Evolutionary conservation across 257 asterid species (phyloP).

Genomic region (Eustoma russellianum): DNA sequence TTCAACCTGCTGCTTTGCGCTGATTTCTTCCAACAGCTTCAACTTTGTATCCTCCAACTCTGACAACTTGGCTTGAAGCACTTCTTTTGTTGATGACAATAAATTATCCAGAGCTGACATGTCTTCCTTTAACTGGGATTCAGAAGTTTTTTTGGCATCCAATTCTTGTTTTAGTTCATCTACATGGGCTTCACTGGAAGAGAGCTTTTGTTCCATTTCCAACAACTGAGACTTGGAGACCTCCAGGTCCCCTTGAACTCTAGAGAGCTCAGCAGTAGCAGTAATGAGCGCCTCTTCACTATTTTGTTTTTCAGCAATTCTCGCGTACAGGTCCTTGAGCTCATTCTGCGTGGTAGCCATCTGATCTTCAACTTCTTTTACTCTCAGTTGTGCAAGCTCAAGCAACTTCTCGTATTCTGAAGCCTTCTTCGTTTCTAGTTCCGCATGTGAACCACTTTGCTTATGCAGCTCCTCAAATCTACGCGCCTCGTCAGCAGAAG

Average conservation of each 20-base stretch:
- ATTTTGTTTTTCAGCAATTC: slow-evolving; percentile 48
- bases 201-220: slow-evolving; percentile 51
- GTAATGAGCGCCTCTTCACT: slow-evolving; percentile 54
- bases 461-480: slow-evolving; percentile 73
- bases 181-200: slow-evolving; percentile 53
- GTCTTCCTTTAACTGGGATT: slow-evolving; percentile 46
- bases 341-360: slow-evolving; percentile 49
- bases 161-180: slow-evolving; percentile 45
- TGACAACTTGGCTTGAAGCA: slow-evolving; percentile 34
- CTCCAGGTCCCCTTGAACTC: slow-evolving; percentile 52
- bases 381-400: slow-evolving; percentile 46
- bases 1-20: slow-evolving; percentile 30
- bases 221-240: slow-evolving; percentile 49
- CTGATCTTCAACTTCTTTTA: slow-evolving; percentile 55
- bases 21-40: slow-evolving; percentile 49
- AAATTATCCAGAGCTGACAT: slow-evolving; percentile 38
- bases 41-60: slow-evolving; percentile 37
- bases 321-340: slow-evolving; percentile 39
- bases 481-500: slow-evolving; percentile 40
- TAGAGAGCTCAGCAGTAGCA: slow-evolving; percentile 45
- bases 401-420: slow-evolving; percentile 62
- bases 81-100: slow-evolving; percentile 34
- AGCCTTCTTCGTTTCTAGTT: slow-evolving; percentile 55
- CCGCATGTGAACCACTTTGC: slow-evolving; percentile 61
- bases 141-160: slow-evolving; percentile 44